Evolutionary conservation across 306 rosid genomes (phyloP).

Genomic region (Vigna trinervia): DNA sequence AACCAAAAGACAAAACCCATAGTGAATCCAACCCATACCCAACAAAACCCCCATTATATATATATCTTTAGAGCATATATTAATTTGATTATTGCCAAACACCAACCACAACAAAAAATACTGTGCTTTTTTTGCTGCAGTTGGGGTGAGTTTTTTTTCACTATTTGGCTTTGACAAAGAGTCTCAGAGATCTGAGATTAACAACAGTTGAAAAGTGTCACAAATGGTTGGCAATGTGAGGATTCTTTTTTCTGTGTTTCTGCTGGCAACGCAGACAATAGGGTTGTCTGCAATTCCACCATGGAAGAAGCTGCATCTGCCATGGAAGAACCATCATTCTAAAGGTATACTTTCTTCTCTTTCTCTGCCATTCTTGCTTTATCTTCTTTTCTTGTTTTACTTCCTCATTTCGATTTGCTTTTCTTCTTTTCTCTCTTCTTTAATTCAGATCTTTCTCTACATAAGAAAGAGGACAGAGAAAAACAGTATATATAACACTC

Average conservation of each 20-base stretch:
- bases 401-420: not conserved
- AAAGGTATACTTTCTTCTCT: constrained; percentile 43
- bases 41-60: not conserved
- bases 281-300: constrained; percentile 4
- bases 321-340: constrained; percentile 8
- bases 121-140: not conserved
- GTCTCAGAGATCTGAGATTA: not conserved
- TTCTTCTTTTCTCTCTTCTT: not conserved
- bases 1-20: not conserved
- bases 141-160: not conserved
- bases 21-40: constrained; percentile 27
- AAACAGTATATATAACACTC: not conserved
- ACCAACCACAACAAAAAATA: constrained; percentile 17
- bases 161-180: not conserved
- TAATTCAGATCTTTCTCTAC: not conserved
- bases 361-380: not conserved
- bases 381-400: not conserved
- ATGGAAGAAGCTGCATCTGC: not conserved
- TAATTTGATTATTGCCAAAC: not conserved
- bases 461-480: not conserved
- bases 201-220: not conserved
- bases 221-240: constrained; percentile 42
- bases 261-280: not conserved
- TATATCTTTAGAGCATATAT: not conserved
- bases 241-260: constrained; percentile 1